Conservation (phyloP, 2,329 filamentous ascomycete genomes). For the Colletotrichum theobromicola region DNA sequence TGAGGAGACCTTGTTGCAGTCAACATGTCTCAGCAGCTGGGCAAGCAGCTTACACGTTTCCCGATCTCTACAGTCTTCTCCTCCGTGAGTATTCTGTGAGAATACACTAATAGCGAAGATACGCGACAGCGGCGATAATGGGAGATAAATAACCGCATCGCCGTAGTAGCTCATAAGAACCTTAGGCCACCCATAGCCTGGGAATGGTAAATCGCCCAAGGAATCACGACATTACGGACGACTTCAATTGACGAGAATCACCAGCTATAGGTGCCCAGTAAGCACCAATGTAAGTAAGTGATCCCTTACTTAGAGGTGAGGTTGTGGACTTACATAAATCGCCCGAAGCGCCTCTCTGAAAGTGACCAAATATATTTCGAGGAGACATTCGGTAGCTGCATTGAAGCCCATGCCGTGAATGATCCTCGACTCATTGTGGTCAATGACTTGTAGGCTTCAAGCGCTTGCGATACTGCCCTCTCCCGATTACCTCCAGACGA, state of each 20-base stretch:
- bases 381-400: too few relatives aligned
- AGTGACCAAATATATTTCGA: too few relatives aligned
- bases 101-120: background rate
- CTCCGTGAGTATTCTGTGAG: background rate
- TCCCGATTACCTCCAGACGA: background rate
- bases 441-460: too few relatives aligned
- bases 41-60: background rate
- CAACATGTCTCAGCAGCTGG: accelerated
- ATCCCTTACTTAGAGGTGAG: accelerated
- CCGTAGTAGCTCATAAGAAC: accelerated
- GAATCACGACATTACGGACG: background rate
- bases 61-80: background rate
- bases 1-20: background rate
- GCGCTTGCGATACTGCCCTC: too few relatives aligned
- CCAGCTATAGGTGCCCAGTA: background rate
- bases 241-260: background rate
- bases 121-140: accelerated
- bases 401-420: too few relatives aligned
- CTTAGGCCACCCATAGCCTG: accelerated
- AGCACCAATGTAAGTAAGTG: accelerated
- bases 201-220: background rate
- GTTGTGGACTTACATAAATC: accelerated
- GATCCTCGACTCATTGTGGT: background rate
- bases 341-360: background rate
- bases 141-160: accelerated